Percentiles rank a stretch among this genome's conserved stretches.
phyloP scores from a whole-genome alignment of 2,329 filamentous ascomycete species.

The Stemphylium beticola region DNA sequence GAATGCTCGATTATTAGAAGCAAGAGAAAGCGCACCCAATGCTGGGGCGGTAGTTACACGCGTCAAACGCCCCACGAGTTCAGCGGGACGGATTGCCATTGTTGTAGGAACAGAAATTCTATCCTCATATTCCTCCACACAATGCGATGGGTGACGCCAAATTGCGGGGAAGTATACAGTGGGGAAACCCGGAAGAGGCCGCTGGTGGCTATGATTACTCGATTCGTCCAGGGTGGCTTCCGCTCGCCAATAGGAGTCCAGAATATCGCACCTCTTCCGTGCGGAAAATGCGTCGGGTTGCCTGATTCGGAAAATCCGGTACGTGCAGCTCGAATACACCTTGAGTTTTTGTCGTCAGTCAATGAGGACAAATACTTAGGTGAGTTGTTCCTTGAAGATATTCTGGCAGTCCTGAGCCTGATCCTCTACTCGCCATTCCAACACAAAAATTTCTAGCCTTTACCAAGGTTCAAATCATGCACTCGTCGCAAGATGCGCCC shows the following conservation, averaged over 20 bases:
- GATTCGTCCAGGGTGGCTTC: background rate
- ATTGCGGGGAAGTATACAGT: conserved; percentile 9
- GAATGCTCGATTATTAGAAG: background rate
- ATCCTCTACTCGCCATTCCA: background rate
- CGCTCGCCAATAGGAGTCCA: conserved; percentile 4
- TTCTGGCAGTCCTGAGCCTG: background rate
- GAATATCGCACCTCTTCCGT: background rate
- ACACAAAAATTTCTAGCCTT: background rate
- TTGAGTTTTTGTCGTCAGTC: background rate
- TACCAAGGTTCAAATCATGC: conserved; percentile 14
- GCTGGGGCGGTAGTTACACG: background rate
- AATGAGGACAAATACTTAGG: background rate
- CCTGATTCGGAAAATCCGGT: conserved; percentile 7
- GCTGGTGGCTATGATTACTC: conserved; percentile 19
- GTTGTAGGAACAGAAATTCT: background rate
- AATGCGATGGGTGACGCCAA: conserved; percentile 2
- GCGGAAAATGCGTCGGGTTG: conserved; percentile 9
- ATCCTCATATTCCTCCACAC: background rate
- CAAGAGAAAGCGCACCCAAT: background rate
- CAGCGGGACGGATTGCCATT: background rate
- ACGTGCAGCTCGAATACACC: background rate
- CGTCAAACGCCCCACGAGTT: background rate
- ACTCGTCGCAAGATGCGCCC: conserved; percentile 22
- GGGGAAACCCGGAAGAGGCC: conserved; percentile 4
- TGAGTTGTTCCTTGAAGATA: background rate